These are phyloP conservation scores for Candolleomyces eurysporus DNA, from an alignment of 768 basidiomycete genomes.

Conservation along the genomic window DNA sequence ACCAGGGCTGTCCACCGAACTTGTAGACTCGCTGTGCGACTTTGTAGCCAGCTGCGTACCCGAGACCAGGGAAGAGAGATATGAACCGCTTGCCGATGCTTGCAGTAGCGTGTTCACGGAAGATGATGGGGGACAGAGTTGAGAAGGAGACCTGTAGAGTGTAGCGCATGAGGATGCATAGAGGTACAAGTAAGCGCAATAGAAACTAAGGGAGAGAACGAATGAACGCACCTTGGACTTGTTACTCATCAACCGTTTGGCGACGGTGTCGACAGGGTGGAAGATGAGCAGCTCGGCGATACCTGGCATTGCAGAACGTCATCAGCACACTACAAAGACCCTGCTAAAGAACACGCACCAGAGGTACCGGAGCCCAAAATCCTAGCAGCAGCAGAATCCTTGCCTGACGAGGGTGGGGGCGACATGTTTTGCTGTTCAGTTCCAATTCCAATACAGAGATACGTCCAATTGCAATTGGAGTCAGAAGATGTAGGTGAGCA, in stretches of 20 bases:
- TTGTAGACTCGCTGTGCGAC: constrained; percentile 93
- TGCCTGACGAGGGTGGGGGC: constrained; percentile 51
- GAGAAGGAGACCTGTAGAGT: constrained; percentile 54
- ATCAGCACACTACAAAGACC: background rate
- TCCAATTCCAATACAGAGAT: too few relatives aligned
- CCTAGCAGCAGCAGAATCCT: constrained; percentile 88
- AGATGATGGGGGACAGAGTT: constrained; percentile 75
- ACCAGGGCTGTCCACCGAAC: constrained; percentile 98
- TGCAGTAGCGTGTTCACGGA: constrained; percentile 78
- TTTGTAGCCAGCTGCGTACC: constrained; percentile 99
- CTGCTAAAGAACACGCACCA: constrained; percentile 48
- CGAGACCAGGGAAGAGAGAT: constrained; percentile 96
- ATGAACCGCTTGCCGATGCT: constrained; percentile 67
- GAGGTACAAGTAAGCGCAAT: background rate
- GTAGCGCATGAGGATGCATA: background rate
- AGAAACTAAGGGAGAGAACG: too few relatives aligned
- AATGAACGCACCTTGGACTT: constrained; percentile 81
- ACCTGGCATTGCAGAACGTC: constrained; percentile 44
- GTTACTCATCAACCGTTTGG: constrained; percentile 99
- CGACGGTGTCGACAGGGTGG: constrained; percentile 95
- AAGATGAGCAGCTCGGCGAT: constrained; percentile 94
- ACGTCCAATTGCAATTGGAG: background rate
- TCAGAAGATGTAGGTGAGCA: too few relatives aligned
- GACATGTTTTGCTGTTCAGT: constrained; percentile 29
- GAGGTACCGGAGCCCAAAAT: constrained; percentile 91